A percentile compares a stretch with the other conserved stretches of the same genome.
Evolutionary conservation across 2,329 filamentous ascomycete genomes (phyloP).

Genomic region (Samsoniella hepiali): DNA sequence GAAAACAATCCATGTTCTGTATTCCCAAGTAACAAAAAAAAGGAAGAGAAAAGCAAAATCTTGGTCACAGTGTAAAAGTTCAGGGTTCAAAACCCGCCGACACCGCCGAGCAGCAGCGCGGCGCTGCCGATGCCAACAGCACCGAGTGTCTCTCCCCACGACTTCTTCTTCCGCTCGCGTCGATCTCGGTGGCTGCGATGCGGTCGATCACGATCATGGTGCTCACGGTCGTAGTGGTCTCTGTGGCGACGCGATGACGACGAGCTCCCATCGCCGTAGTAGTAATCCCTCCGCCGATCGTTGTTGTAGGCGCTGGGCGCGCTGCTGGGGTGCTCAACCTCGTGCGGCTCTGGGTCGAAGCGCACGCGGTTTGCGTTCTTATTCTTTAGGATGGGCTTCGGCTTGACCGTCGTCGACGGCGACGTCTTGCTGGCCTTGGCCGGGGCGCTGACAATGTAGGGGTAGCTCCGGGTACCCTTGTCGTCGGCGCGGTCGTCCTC

Average conservation of each 20-base stretch:
- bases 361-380: constrained; percentile 55
- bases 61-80: background rate
- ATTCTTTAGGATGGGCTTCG: constrained; percentile 62
- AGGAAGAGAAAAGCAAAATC: background rate
- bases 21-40: background rate
- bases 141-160: constrained; percentile 52
- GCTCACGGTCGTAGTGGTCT: constrained; percentile 24
- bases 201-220: constrained; percentile 32
- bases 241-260: constrained; percentile 21
- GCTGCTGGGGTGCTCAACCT: constrained; percentile 37
- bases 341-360: constrained; percentile 47
- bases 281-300: constrained; percentile 28
- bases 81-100: constrained; percentile 26
- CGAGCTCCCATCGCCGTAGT: constrained; percentile 28
- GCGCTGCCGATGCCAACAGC: constrained; percentile 60
- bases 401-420: constrained; percentile 37
- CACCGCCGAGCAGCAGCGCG: constrained; percentile 55
- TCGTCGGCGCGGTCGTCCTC: constrained; percentile 33
- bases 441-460: constrained; percentile 37
- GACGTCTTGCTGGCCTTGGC: constrained; percentile 31
- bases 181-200: constrained; percentile 33
- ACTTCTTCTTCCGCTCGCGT: constrained; percentile 40
- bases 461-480: constrained; percentile 33
- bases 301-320: constrained; percentile 31
- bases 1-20: background rate